Conservation (phyloP, 2,329 filamentous ascomycete genomes). For the Mollisiaceae sp. region DNA sequence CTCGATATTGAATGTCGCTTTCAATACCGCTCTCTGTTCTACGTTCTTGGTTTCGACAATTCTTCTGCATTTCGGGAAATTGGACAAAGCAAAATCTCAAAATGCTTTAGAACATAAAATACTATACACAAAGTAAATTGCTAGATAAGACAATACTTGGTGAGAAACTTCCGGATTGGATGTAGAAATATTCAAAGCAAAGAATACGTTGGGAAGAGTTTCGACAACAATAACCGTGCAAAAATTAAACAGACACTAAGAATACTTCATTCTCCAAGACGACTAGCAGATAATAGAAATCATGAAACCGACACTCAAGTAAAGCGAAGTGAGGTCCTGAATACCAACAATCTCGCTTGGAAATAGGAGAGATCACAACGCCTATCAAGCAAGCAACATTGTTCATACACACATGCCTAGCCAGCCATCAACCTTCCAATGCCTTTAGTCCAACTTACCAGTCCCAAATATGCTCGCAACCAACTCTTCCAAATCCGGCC, state of each 20-base stretch:
- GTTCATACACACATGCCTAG: neutral
- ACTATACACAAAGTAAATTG: too few relatives aligned
- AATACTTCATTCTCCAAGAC: neutral
- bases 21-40: too few relatives aligned
- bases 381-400: neutral
- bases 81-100: too few relatives aligned
- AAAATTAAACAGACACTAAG: neutral
- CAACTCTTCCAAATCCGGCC: constrained; percentile 47
- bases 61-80: too few relatives aligned
- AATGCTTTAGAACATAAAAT: too few relatives aligned
- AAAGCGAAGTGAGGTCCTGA: neutral
- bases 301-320: neutral
- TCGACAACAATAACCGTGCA: neutral
- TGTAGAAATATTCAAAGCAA: too few relatives aligned
- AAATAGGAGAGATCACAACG: constrained; percentile 5
- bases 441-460: constrained; percentile 16
- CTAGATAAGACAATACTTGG: too few relatives aligned
- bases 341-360: neutral
- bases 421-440: neutral
- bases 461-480: constrained; percentile 30
- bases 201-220: too few relatives aligned
- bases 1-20: too few relatives aligned
- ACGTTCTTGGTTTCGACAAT: too few relatives aligned
- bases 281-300: neutral
- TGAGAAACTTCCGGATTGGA: too few relatives aligned